These are phyloP conservation scores for Tritrichomonas foetus DNA, from an alignment of 208 protist species.

Conservation along the genomic window DNA sequence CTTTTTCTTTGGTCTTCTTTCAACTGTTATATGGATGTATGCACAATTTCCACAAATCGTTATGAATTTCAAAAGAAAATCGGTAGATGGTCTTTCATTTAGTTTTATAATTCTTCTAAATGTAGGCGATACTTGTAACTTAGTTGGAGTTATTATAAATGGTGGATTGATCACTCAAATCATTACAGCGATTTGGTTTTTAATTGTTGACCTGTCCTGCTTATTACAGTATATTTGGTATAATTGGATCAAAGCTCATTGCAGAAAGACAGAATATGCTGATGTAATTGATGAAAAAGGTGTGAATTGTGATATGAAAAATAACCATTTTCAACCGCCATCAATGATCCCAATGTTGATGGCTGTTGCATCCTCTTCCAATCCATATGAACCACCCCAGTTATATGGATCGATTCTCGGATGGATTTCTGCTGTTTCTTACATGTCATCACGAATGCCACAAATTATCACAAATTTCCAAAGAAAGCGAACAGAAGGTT, in stretches of 20 bases:
- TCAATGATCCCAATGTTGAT: too few relatives aligned
- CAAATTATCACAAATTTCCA: constrained; percentile 17
- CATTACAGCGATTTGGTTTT: neutral
- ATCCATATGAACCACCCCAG: too few relatives aligned
- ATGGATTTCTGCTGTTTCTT: neutral
- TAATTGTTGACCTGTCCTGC: neutral
- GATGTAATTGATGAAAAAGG: too few relatives aligned
- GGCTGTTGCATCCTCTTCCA: too few relatives aligned
- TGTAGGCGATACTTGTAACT: neutral
- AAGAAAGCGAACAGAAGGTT: neutral
- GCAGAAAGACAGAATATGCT: too few relatives aligned
- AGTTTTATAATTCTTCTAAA: neutral
- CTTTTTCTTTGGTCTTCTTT: neutral
- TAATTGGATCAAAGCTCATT: neutral
- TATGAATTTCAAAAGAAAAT: neutral
- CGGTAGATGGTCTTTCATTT: neutral
- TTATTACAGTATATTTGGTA: neutral
- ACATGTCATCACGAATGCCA: neutral
- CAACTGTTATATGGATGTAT: constrained; percentile 15
- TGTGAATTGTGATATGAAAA: too few relatives aligned
- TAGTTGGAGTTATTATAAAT: neutral
- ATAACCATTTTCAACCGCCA: too few relatives aligned
- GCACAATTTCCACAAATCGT: neutral
- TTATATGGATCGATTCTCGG: neutral
- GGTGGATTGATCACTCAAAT: neutral